Conservation (phyloP, 306 rosid species). For the Mimosa bimucronata region DNA sequence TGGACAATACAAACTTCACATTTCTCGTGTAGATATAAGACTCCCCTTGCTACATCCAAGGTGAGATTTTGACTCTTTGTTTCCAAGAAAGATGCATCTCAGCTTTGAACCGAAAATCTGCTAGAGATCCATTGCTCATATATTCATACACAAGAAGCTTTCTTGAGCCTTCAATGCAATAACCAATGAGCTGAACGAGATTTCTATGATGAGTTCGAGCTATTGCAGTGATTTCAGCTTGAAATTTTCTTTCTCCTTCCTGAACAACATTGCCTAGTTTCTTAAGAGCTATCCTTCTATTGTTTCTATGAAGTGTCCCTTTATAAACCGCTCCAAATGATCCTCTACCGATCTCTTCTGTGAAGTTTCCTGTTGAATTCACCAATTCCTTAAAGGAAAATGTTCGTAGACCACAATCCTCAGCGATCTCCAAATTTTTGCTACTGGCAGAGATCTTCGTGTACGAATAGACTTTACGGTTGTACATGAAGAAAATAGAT, state of each 20-base stretch:
- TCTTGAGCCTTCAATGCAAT: background rate
- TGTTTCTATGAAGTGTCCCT: background rate
- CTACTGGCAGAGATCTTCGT: constrained; percentile 7
- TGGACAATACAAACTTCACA: no score
- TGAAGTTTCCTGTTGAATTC: constrained; percentile 1
- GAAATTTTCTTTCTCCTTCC: background rate
- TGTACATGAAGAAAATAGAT: constrained; percentile 31
- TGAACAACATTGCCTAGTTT: background rate
- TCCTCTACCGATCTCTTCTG: constrained; percentile 45
- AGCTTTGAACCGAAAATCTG: background rate
- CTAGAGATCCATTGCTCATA: background rate
- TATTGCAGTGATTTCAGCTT: background rate
- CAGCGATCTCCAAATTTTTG: constrained; percentile 28
- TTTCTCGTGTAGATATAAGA: no score
- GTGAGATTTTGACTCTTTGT: no score
- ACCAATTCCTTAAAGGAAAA: background rate
- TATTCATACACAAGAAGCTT: background rate
- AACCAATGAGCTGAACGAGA: background rate
- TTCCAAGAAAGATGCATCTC: background rate
- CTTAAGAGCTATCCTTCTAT: constrained; percentile 39
- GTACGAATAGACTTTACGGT: constrained; percentile 14
- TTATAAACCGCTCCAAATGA: constrained; percentile 32
- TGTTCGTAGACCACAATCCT: constrained; percentile 21
- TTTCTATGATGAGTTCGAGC: background rate
- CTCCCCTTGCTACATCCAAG: no score